Conservation (phyloP, 495 filamentous ascomycete genomes). For the Aspergillus indologenus region DNA sequence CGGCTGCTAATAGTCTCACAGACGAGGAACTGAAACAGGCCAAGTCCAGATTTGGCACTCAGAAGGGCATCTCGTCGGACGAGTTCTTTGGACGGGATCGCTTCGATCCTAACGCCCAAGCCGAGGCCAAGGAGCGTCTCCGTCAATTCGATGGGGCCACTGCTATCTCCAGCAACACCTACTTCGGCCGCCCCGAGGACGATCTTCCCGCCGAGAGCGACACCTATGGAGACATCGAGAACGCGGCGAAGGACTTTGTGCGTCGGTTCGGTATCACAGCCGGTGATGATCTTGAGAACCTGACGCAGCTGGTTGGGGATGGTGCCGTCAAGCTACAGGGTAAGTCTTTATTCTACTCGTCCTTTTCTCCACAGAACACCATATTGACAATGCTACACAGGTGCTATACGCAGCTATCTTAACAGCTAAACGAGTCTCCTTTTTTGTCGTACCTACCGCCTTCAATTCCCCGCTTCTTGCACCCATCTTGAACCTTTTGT, state of each 20-base stretch:
- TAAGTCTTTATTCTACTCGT: constrained; percentile 18
- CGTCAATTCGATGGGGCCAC: constrained; percentile 90
- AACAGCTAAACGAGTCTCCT: constrained; percentile 51
- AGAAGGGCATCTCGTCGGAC: constrained; percentile 96
- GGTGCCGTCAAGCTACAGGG: constrained; percentile 82
- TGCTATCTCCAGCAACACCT: constrained; percentile 90
- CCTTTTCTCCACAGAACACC: neutral
- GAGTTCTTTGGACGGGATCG: constrained; percentile 93
- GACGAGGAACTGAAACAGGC: constrained; percentile 41
- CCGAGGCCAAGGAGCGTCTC: constrained; percentile 82
- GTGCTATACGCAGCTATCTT: constrained; percentile 80
- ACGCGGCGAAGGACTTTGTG: constrained; percentile 90
- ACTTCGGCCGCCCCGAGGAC: constrained; percentile 89
- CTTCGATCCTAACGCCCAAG: constrained; percentile 75
- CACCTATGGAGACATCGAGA: constrained; percentile 80
- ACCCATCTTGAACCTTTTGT: constrained; percentile 10
- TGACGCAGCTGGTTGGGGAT: constrained; percentile 77
- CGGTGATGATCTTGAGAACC: constrained; percentile 89
- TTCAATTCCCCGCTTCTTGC: neutral
- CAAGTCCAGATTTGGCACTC: constrained; percentile 63
- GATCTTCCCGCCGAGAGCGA: constrained; percentile 57
- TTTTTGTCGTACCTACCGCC: constrained; percentile 8
- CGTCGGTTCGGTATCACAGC: constrained; percentile 92
- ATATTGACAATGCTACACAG: constrained; percentile 26
- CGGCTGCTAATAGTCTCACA: constrained; percentile 8